A percentile compares a stretch with the other conserved stretches of the same genome.
These are phyloP conservation scores for Eutrema heterophyllum DNA, from an alignment of 345 rosid genomes.

Conservation along the genomic window DNA sequence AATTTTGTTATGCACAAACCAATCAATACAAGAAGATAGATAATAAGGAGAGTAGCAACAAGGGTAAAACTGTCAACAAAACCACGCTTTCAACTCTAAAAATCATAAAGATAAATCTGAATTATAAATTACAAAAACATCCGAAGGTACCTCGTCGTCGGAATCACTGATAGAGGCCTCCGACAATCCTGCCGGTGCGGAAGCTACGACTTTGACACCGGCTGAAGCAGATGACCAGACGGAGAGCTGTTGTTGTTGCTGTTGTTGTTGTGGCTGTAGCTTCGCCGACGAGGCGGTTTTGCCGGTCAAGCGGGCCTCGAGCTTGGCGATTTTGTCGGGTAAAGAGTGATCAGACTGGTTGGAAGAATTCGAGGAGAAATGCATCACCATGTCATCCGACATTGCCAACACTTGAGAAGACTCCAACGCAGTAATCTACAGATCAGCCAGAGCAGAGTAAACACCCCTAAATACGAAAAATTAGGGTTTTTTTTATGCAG, in stretches of 20 bases:
- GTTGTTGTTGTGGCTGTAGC: conserved; percentile 34
- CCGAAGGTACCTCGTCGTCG: conserved; percentile 57
- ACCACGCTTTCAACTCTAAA: background rate
- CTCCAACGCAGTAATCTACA: background rate
- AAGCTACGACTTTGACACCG: conserved; percentile 38
- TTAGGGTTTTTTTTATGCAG: conserved; percentile 23
- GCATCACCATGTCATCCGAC: conserved; percentile 92
- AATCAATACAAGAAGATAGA: too few relatives aligned
- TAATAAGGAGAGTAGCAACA: background rate
- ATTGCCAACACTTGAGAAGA: conserved; percentile 29
- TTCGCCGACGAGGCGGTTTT: conserved; percentile 45
- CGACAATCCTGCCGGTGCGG: conserved; percentile 42
- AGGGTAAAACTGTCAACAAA: background rate
- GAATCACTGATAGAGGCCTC: conserved; percentile 77
- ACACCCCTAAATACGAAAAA: background rate
- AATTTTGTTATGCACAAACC: too few relatives aligned
- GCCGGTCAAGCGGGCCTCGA: conserved; percentile 98
- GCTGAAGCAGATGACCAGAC: conserved; percentile 56
- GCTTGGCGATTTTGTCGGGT: conserved; percentile 95
- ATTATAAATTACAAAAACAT: background rate
- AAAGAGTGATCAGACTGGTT: conserved; percentile 94
- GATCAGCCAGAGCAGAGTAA: conserved; percentile 1
- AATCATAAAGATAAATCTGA: background rate
- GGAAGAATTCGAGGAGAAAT: conserved; percentile 93
- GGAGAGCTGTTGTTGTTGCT: conserved; percentile 37